Base-by-base conservation (phyloP, 345 rosid species). In the Tarenaya hassleriana region DNA sequence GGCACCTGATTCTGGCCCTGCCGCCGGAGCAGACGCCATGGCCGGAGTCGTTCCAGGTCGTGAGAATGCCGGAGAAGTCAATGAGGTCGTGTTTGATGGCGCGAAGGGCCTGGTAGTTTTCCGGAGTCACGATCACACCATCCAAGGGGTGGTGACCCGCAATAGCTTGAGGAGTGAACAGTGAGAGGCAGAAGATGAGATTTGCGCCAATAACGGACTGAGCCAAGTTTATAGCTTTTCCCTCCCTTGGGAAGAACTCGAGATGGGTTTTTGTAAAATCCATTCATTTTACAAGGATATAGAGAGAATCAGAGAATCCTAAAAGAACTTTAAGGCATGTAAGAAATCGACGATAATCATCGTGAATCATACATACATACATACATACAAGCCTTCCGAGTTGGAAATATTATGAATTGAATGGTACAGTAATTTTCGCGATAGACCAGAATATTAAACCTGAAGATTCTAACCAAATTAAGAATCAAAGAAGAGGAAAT, bases 1-100 rank as follows among this genome's bases (percentile, higher is more conserved):
- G 80, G 52, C 98, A 92, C 75, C 78, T 88, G 75, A 92, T 81
- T 29, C 98, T 97, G 2, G 62, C 78, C 98, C 98, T 88, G 18
- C 77, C 63, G 14, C 97, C 95, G 0, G 95, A 76, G 70, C 98
- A 92, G 37, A 78, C 94, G 21, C 77, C 72, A 7, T 50, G 16
- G 12, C 82, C 80, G 52, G 75, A 75, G 39, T 52, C 64, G 18
- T 88, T 88, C 98, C 98, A 92, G 75, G 79, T 76, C 18, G 68
- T 75, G 34, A 90, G 73, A 15, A 69, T 63, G 35, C 97, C 88
- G 9, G 58, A 69, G 60, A 48, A 68, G 70, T 92, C 98, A 7
- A 85, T 61, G 9, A 88, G 84, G 17, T 83, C 84, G 5, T 52
- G 78, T 35, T 78, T 78, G 56, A 92, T 72, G 7, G 95, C 94